Evolutionary conservation across 2,329 filamentous ascomycete species (phyloP), one percentile per base, ranked within the genome.

Genomic region (Parafenestella ontariensis): DNA sequence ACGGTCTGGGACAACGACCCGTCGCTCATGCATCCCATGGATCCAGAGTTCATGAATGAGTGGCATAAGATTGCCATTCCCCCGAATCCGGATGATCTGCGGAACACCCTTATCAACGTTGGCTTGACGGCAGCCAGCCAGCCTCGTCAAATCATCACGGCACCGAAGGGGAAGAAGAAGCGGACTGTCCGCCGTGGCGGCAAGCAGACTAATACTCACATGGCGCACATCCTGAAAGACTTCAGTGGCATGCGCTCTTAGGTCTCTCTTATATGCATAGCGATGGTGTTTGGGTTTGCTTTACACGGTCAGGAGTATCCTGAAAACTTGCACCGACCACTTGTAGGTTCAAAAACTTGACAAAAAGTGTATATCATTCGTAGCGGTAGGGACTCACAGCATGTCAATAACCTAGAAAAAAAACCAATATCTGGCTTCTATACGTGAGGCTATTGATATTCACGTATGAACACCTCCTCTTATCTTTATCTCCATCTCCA

Each of bases 161-260:
- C 79, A 34, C 79, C 83, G 20, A 85, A 85, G 65, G 86, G 87
- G 64, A 90, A 91, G 79, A 88, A 89, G 78, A 87, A 88, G 76
- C 90, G 91, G 78, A 91, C 90, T 73, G 82, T 87, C 40, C 85
- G 91, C 61, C 84, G 87, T 55, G 86, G 86, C 37, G 90, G 89
- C 62, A 95, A 93, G 82, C 87, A 89, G 52, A 96, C 91, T 23
- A 96, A 96, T 73, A 87, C 87, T 24, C 92, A 96, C 74, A 96
- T 96, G 92, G 83, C 83, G 64, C 87, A 89, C 61, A 83, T 96
- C 55, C 82, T 96, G 71, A 88, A 92, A 78, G 31, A 94, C 72
- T 93, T 86, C 60, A 83, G 81, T 10, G 79, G 82, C 52, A 69
- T 73, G 65, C 68, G 75, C 42, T 76, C 76, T 59, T 77, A 65